phyloP scores from a whole-genome alignment of 106 monocot genomes.

The Allium sativum region DNA sequence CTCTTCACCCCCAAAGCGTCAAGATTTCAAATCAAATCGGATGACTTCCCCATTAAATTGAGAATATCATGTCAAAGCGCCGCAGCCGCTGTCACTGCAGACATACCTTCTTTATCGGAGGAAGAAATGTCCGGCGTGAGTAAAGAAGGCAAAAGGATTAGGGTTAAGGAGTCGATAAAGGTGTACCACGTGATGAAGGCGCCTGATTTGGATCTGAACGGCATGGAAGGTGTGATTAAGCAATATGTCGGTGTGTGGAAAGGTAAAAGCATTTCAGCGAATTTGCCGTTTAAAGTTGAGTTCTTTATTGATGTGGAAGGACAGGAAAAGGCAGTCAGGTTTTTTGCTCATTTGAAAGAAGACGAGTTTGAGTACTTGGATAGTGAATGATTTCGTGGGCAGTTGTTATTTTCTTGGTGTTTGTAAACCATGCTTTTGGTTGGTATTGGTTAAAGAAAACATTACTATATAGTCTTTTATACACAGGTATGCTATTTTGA shows the following conservation, averaged over 20 bases:
- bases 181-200: slow-evolving; percentile 67
- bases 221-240: slow-evolving; percentile 76
- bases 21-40: too few relatives aligned
- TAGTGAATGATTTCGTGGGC: neutral
- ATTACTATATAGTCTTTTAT: too few relatives aligned
- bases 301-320: slow-evolving; percentile 40
- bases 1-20: slow-evolving; percentile 6
- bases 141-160: slow-evolving; percentile 47
- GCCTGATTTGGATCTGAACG: slow-evolving; percentile 59
- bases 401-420: too few relatives aligned
- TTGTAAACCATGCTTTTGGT: too few relatives aligned
- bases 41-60: too few relatives aligned
- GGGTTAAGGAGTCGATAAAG: slow-evolving; percentile 60
- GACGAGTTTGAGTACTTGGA: slow-evolving; percentile 62
- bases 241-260: slow-evolving; percentile 80
- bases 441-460: too few relatives aligned
- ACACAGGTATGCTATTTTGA: too few relatives aligned
- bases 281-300: slow-evolving; percentile 76
- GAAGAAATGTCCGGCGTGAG: slow-evolving; percentile 34
- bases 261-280: slow-evolving; percentile 75
- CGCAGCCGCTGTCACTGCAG: slow-evolving; percentile 21
- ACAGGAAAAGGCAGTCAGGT: slow-evolving; percentile 40
- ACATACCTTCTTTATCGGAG: slow-evolving; percentile 6
- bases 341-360: slow-evolving; percentile 72
- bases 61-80: slow-evolving; percentile 34